Percentiles rank a stretch among this genome's conserved stretches.
These are phyloP conservation scores for Meyerozyma guilliermondii DNA, from an alignment of 1,139 yeast species.

Conservation along the genomic window DNA sequence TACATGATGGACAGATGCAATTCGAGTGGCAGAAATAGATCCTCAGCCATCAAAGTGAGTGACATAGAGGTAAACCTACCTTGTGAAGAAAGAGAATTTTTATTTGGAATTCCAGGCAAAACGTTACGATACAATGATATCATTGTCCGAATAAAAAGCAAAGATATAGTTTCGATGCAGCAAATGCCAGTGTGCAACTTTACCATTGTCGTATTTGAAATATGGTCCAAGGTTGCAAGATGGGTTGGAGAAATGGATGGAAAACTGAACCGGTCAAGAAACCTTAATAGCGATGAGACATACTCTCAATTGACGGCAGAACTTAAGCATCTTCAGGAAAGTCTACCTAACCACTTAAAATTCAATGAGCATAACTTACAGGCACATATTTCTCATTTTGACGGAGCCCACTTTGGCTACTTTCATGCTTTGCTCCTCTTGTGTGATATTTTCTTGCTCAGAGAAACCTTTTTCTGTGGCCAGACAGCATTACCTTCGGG, in stretches of 20 bases:
- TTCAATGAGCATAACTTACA: slow-evolving; percentile 23
- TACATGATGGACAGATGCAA: slow-evolving; percentile 41
- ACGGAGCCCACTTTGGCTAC: slow-evolving; percentile 32
- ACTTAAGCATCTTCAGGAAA: slow-evolving; percentile 16
- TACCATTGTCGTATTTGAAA: slow-evolving; percentile 24
- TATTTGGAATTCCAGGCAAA: slow-evolving; percentile 15
- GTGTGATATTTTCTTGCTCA: slow-evolving; percentile 26
- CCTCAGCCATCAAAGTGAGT: slow-evolving; percentile 24
- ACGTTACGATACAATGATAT: neutral
- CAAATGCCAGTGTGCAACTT: slow-evolving; percentile 6
- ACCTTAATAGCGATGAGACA: slow-evolving; percentile 23
- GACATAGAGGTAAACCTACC: slow-evolving; percentile 22
- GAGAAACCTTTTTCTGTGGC: slow-evolving; percentile 30
- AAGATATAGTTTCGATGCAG: neutral
- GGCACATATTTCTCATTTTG: slow-evolving; percentile 26
- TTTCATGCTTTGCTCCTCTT: slow-evolving; percentile 29
- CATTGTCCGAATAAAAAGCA: neutral
- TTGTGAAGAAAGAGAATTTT: slow-evolving; percentile 18
- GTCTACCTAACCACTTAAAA: slow-evolving; percentile 19
- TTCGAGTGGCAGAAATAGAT: slow-evolving; percentile 30
- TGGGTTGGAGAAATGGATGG: slow-evolving; percentile 31
- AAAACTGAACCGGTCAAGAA: slow-evolving; percentile 21
- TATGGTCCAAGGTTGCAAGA: slow-evolving; percentile 28
- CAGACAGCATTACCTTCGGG: slow-evolving; percentile 24
- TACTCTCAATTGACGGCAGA: slow-evolving; percentile 18